phyloP scores from a whole-genome alignment of 1,139 yeast genomes.

The Hansenula lynferdii region DNA sequence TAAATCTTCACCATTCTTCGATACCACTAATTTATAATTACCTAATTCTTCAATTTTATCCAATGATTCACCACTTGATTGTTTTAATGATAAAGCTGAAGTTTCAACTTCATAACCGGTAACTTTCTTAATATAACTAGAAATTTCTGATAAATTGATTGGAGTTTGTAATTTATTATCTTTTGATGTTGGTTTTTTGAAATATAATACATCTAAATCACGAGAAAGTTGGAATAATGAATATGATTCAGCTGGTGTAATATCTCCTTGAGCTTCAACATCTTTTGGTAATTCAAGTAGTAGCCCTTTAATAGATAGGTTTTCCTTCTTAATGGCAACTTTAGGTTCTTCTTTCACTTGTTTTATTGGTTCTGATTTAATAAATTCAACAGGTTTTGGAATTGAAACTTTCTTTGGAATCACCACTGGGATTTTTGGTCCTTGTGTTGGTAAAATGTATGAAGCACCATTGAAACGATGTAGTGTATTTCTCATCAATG shows the following conservation, averaged over 20 bases:
- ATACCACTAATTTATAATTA: constrained; percentile 7
- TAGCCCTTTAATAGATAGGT: constrained; percentile 15
- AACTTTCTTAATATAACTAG: constrained; percentile 5
- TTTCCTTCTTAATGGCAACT: constrained; percentile 3
- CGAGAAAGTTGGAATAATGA: constrained; percentile 19
- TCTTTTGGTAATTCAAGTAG: constrained; percentile 13
- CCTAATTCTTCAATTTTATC: constrained; percentile 12
- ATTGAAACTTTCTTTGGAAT: constrained; percentile 23
- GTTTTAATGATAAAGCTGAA: constrained; percentile 10
- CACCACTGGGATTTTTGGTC: constrained; percentile 61
- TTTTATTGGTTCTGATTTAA: constrained; percentile 5
- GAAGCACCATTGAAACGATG: constrained; percentile 71
- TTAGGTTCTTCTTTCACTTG: constrained; percentile 4
- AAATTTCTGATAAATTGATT: constrained; percentile 7
- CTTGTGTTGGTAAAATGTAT: constrained; percentile 49
- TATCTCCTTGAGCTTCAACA: constrained; percentile 1
- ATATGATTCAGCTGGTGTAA: constrained; percentile 10
- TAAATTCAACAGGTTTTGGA: constrained; percentile 3
- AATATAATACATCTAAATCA: constrained; percentile 6
- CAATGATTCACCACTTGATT: background rate
- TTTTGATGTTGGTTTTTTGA: constrained; percentile 1
- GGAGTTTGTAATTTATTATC: constrained; percentile 3
- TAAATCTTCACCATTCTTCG: background rate
- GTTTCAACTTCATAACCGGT: constrained; percentile 13
- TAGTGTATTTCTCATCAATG: constrained; percentile 75